Base-by-base conservation (phyloP, 805 yeast genomes). In the Schwanniomyces occidentalis region DNA sequence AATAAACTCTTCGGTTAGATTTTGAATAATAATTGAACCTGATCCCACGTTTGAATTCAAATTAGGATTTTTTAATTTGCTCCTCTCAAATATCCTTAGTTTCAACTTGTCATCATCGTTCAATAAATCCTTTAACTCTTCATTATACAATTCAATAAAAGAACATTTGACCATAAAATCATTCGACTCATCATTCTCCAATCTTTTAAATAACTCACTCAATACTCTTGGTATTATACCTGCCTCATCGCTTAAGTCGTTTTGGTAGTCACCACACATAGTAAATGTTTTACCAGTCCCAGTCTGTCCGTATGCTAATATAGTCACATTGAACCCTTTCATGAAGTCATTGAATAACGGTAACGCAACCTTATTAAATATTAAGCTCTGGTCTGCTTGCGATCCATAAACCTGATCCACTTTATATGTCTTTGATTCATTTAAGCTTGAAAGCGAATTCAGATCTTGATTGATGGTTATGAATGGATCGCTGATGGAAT, bases 241-340 rank as follows among this genome's bases (percentile, higher is more conserved):
- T 5, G 82, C 60, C 29, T 65, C 63, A 17, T 51, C 49, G 21
- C 35, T 39, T 7, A 45, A 30, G 24, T 37, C 35, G 23, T 34
- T 14, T 28, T 38, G 31, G 13, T 35, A 38, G 17, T 69, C 71
- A 6, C 82, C 82, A 53, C 75, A 78, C 93, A 77, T 77, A 2
- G 82, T 75, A 52, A 79, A 80, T 0, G 96, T 87, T 50, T 87
- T 88, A 16, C 95, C 95, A 0, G 95, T 85, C 1, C 95, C 93
- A 0, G 95, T 88, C 72, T 87, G 95, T 15, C 82, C 82, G 51
- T 77, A 77, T 0, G 93, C 95, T 45, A 88, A 69, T 18, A 87
- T 73, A 0, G 95, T 84, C 45, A 89, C 87, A 53, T 86, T 87
- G 44, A 58, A 69, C 10, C 82, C 82, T 30, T 56, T 53, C 31